Evolutionary conservation across 2,329 filamentous ascomycete genomes (phyloP).

Genomic region (Colletotrichum sidae): DNA sequence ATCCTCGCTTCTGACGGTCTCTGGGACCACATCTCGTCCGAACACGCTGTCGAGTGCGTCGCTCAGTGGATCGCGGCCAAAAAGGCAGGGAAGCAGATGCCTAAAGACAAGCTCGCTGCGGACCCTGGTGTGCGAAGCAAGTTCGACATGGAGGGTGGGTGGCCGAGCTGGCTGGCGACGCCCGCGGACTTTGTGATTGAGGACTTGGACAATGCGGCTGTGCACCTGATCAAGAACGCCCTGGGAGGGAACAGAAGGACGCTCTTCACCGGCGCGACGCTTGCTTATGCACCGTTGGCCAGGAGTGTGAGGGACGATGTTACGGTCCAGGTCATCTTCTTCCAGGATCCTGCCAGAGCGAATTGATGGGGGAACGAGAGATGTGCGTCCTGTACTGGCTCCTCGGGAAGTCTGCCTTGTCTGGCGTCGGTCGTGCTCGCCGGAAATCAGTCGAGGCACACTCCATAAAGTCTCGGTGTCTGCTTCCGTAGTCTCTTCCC

Average conservation of each 20-base stretch:
- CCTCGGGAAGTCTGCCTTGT: no score
- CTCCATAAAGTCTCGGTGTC: no score
- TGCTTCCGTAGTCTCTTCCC: no score
- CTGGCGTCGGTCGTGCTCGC: no score
- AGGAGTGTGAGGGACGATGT: conserved; percentile 77
- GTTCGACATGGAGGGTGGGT: conserved; percentile 40
- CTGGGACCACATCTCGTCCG: conserved; percentile 70
- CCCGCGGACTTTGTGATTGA: conserved; percentile 76
- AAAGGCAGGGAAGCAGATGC: conserved; percentile 15
- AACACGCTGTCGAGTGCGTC: conserved; percentile 69
- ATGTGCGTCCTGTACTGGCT: no score
- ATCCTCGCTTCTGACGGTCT: conserved; percentile 76
- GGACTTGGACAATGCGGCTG: conserved; percentile 77
- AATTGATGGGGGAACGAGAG: not conserved
- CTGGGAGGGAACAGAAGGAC: conserved; percentile 81
- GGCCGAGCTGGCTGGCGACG: conserved; percentile 38
- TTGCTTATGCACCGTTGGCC: conserved; percentile 79
- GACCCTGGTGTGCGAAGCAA: conserved; percentile 3
- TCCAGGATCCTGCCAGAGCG: conserved; percentile 23
- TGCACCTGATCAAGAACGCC: conserved; percentile 84
- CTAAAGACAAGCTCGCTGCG: conserved; percentile 22
- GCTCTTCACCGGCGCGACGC: conserved; percentile 75
- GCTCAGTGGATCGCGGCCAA: conserved; percentile 60
- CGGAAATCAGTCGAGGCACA: no score
- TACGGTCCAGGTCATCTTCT: conserved; percentile 86